Evolutionary conservation across 73 alveolate species (phyloP).

Genomic region (Blepharisma stoltei): DNA sequence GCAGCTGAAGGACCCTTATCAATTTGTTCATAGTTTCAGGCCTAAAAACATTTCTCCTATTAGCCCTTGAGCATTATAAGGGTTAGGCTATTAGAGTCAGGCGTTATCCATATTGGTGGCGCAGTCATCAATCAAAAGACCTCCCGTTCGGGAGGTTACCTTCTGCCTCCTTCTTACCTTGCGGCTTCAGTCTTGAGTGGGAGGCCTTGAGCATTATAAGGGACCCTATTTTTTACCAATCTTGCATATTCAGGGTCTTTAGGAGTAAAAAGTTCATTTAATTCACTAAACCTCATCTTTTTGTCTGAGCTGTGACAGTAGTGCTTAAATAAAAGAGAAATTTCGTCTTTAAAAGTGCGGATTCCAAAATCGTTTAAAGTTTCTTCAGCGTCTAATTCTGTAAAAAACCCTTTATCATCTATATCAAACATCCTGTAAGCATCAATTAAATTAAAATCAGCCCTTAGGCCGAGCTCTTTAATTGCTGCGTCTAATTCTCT

Average conservation of each 20-base stretch:
- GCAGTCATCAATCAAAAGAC: too few relatives aligned
- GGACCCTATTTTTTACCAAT: slow-evolving; percentile 28
- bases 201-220: slow-evolving; percentile 4
- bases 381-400: slow-evolving; percentile 34
- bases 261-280: slow-evolving; percentile 43
- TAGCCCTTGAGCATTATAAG: slow-evolving; percentile 16
- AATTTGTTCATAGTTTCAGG: slow-evolving; percentile 28
- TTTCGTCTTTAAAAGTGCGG: slow-evolving; percentile 40
- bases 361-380: slow-evolving; percentile 35
- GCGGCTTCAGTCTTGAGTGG: too few relatives aligned
- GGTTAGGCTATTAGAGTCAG: too few relatives aligned
- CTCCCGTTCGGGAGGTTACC: too few relatives aligned
- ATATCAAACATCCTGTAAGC: slow-evolving; percentile 44
- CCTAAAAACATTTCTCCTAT: slow-evolving; percentile 32
- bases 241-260: slow-evolving; percentile 31
- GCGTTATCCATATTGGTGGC: too few relatives aligned
- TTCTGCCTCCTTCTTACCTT: too few relatives aligned
- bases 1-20: slow-evolving; percentile 29
- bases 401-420: slow-evolving; percentile 37
- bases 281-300: slow-evolving; percentile 36
- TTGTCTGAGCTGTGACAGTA: slow-evolving; percentile 31
- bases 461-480: slow-evolving; percentile 36
- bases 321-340: slow-evolving; percentile 38
- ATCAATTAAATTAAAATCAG: slow-evolving; percentile 44
- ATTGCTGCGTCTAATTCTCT: slow-evolving; percentile 50